Conservation (phyloP, 2,329 filamentous ascomycete species). For the Aspergillus persii region DNA sequence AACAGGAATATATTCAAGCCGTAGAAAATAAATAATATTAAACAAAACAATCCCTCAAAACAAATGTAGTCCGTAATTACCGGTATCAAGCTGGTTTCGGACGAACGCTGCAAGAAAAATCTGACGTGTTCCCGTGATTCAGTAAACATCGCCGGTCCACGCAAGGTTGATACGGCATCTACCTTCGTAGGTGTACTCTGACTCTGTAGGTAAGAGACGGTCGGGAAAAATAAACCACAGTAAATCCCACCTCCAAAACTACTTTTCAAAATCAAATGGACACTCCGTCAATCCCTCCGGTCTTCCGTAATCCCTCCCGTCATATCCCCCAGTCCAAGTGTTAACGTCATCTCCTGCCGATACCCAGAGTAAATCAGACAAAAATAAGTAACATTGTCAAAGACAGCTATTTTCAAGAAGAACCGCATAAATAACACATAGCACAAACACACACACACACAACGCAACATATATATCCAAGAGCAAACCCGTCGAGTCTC, state of each 20-base stretch:
- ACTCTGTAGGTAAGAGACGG: no score
- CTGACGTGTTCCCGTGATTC: slow-evolving; percentile 11
- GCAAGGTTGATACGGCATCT: no score
- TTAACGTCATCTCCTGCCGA: neutral
- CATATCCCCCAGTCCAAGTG: neutral
- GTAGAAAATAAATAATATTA: neutral
- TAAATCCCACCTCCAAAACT: no score
- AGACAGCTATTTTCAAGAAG: neutral
- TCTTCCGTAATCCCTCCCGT: neutral
- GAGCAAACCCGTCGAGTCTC: no score
- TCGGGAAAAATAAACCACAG: no score
- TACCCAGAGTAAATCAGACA: neutral
- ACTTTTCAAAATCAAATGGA: no score
- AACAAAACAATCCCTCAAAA: no score
- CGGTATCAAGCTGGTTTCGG: slow-evolving; percentile 1
- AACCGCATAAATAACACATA: no score
- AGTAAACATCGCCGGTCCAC: neutral
- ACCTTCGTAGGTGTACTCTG: no score
- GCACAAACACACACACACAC: no score
- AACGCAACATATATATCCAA: no score
- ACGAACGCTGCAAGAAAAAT: slow-evolving; percentile 10
- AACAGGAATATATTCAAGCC: neutral
- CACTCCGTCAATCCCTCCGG: neutral
- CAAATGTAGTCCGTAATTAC: no score
- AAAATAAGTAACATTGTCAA: neutral